Base-by-base conservation (phyloP, 2,329 filamentous ascomycete genomes). In the Hypoxylon sp. region DNA sequence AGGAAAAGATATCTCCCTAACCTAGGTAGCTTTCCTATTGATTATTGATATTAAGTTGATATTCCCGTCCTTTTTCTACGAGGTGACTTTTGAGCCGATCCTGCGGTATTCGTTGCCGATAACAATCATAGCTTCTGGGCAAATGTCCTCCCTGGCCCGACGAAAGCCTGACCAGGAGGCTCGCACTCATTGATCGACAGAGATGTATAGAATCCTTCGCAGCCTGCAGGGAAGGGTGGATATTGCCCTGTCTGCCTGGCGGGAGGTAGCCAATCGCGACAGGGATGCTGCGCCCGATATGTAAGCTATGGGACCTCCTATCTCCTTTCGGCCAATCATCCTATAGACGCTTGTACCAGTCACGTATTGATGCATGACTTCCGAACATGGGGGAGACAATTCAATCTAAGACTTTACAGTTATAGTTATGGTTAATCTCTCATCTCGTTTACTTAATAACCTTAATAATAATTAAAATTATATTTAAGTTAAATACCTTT, bases 201-300 rank as follows among this genome's bases (percentile, higher is more conserved):
- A 42, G 13, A 3, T 10, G 27, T 31, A 44, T 37, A n/a, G 14
- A n/a, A 37, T 40, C 53, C 53, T 44, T 56, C 35, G 25, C 50
- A 57, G 56, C 56, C 64, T 62, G 37, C 64, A 62, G 51, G 46
- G 46, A 46, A 62, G 51, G 10, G 64, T 66, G 64, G 64, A 54
- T 66, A 62, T 62, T 27, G 25, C 53, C 8, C 48, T 48, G 58
- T 30, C 37, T 66, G 48, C 58, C 64, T 66, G 22, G 44, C n/a
- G 4, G n/a, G 8, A 53, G 37, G 46, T n/a, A 25, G 17, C 64
- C 64, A 66, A 66, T 66, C 37, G 48, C 25, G 5, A 11, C 53
- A 54, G 40, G 37, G 27, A 8, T 4, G 37, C 27, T 46, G 22
- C 44, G 30, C 30, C 30, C 53, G 22, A 37, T 37, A 54, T 57